phyloP scores from a whole-genome alignment of 371 early-diverging fungal genomes.

The Massospora cicadina region DNA sequence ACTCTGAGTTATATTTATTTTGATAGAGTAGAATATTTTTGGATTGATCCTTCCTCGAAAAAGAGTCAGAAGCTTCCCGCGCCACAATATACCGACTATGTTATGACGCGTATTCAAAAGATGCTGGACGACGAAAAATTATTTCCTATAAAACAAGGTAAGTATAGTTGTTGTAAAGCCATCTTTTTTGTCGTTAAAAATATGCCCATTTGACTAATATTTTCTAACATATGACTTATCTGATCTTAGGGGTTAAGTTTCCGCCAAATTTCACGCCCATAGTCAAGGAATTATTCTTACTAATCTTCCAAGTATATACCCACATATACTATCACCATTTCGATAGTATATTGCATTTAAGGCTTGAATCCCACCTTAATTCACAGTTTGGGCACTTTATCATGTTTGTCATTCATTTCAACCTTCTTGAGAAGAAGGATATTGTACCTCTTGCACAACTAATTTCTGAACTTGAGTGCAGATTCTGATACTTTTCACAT shows the following conservation, averaged over 20 bases:
- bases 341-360: slow-evolving; percentile 59
- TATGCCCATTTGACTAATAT: neutral
- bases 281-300: slow-evolving; percentile 53
- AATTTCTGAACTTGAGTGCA: slow-evolving; percentile 48
- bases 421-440: slow-evolving; percentile 82
- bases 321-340: slow-evolving; percentile 88
- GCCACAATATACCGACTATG: slow-evolving; percentile 86
- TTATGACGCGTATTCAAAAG: slow-evolving; percentile 77
- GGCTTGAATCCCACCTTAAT: slow-evolving; percentile 79
- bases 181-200: neutral
- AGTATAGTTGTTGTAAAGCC: too few species aligned
- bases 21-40: slow-evolving; percentile 60
- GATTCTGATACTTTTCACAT: too few species aligned
- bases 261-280: slow-evolving; percentile 54
- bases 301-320: slow-evolving; percentile 75
- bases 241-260: slow-evolving; percentile 39
- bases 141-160: slow-evolving; percentile 56
- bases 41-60: slow-evolving; percentile 74
- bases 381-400: slow-evolving; percentile 86
- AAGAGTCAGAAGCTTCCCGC: slow-evolving; percentile 62
- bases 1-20: slow-evolving; percentile 2
- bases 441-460: slow-evolving; percentile 60
- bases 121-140: slow-evolving; percentile 70
- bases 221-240: neutral
- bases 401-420: slow-evolving; percentile 79